These are phyloP conservation scores for Fraxinus angustifolia DNA, from an alignment of 305 asterid genomes.

Conservation along the genomic window DNA sequence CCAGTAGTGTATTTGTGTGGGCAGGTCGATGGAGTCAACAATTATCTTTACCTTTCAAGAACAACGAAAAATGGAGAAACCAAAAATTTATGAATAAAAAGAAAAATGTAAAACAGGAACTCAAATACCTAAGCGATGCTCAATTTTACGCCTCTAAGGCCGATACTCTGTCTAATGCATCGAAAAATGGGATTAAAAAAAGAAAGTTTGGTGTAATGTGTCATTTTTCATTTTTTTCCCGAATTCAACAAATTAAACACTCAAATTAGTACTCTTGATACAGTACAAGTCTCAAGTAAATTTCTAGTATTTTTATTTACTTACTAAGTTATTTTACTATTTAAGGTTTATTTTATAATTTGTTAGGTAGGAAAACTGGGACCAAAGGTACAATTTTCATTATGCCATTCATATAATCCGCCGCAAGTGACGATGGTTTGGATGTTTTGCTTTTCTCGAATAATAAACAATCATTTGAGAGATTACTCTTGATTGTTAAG, in stretches of 20 bases:
- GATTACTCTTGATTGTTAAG: neutral
- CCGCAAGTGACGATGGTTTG: neutral
- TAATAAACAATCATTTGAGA: neutral
- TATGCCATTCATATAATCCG: neutral
- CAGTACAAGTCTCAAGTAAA: neutral
- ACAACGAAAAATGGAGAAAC: neutral
- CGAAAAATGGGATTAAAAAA: neutral
- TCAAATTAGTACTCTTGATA: neutral
- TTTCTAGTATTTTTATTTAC: neutral
- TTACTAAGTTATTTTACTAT: neutral
- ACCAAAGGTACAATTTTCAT: neutral
- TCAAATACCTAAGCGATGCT: neutral
- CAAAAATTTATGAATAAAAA: neutral
- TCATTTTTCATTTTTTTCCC: neutral
- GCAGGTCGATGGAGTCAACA: neutral
- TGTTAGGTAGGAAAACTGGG: neutral
- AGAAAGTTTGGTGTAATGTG: neutral
- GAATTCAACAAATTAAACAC: neutral
- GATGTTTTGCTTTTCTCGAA: neutral
- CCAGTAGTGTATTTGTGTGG: neutral
- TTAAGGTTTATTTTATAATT: neutral
- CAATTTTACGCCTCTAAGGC: neutral
- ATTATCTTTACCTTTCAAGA: neutral
- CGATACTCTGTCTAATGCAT: neutral
- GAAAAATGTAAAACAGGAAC: neutral